Percentiles rank a stretch among this genome's conserved stretches.
These are phyloP conservation scores for Pseudomassariella vexata DNA, from an alignment of 2,329 filamentous ascomycete species.

Conservation along the genomic window DNA sequence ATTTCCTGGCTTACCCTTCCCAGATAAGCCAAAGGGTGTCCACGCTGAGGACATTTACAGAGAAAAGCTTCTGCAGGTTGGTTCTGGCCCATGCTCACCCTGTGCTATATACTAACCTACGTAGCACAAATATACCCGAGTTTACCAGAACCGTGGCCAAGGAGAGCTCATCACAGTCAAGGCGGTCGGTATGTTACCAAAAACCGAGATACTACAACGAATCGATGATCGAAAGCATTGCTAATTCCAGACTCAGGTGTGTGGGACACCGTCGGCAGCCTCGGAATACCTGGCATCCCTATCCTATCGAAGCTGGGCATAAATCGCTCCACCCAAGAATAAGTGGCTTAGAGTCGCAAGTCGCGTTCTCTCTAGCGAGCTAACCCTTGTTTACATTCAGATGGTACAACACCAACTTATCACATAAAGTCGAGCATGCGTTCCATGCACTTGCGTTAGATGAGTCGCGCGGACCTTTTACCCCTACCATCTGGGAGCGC, in stretches of 20 bases:
- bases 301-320: conserved; percentile 40
- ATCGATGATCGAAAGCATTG: conserved; percentile 3
- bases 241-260: conserved; percentile 33
- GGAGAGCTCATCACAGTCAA: conserved; percentile 40
- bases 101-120: conserved; percentile 5
- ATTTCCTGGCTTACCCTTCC: conserved; percentile 40
- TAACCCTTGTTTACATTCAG: conserved; percentile 35
- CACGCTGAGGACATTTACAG: conserved; percentile 37
- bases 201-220: conserved; percentile 2
- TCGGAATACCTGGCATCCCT: conserved; percentile 27
- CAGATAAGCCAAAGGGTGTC: conserved; percentile 40
- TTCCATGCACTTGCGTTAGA: conserved; percentile 56
- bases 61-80: conserved; percentile 35
- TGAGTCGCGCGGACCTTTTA: conserved; percentile 48
- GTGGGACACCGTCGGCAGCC: conserved; percentile 42
- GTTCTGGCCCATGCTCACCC: conserved; percentile 17
- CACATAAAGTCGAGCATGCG: conserved; percentile 47
- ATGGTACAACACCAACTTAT: conserved; percentile 49
- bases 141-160: conserved; percentile 27
- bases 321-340: conserved; percentile 37
- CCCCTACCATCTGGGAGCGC: conserved; percentile 50
- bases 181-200: conserved; percentile 29
- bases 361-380: conserved; percentile 6
- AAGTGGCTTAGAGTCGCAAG: conserved; percentile 30
- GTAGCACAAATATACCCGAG: conserved; percentile 31